Conservation (phyloP, 192 early-diverging fungal genomes). For the Chytriomyces confervae region DNA sequence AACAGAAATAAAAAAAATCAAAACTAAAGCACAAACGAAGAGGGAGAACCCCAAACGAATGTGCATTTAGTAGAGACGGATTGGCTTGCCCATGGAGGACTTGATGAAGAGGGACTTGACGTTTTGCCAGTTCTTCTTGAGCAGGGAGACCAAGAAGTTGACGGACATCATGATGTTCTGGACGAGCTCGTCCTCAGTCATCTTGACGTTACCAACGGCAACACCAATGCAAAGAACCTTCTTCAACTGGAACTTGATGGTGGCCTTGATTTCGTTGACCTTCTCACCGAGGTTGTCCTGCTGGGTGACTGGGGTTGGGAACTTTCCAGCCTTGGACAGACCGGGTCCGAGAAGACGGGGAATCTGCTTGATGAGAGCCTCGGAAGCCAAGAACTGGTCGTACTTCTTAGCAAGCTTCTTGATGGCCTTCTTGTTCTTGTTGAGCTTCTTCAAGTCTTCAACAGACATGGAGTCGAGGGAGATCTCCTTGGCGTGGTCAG, state of each 20-base stretch:
- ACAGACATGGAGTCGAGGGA: conserved; percentile 90
- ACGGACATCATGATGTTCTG: conserved; percentile 97
- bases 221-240: conserved; percentile 98
- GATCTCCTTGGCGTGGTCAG: conserved; percentile 92
- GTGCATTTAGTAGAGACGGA: conserved; percentile 81
- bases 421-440: conserved; percentile 99
- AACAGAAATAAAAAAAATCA: conserved; percentile 29
- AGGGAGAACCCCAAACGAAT: conserved; percentile 2
- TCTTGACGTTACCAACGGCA: conserved; percentile 91
- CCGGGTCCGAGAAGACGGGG: conserved; percentile 98
- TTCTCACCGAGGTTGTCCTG: conserved; percentile 84
- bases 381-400: conserved; percentile 97
- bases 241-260: conserved; percentile 99
- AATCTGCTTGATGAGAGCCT: conserved; percentile 98
- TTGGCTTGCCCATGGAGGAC: conserved; percentile 94
- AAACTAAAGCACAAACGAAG: conserved; percentile 9
- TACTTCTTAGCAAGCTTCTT: conserved; percentile 99
- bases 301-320: conserved; percentile 95
- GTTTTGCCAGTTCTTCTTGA: conserved; percentile 99
- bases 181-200: conserved; percentile 94
- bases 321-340: conserved; percentile 99
- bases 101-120: conserved; percentile 97
- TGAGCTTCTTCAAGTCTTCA: conserved; percentile 99
- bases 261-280: conserved; percentile 92
- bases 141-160: conserved; percentile 97